These are phyloP conservation scores for Alternaria gaisen DNA, from an alignment of 2,329 filamentous ascomycete genomes.

Conservation along the genomic window DNA sequence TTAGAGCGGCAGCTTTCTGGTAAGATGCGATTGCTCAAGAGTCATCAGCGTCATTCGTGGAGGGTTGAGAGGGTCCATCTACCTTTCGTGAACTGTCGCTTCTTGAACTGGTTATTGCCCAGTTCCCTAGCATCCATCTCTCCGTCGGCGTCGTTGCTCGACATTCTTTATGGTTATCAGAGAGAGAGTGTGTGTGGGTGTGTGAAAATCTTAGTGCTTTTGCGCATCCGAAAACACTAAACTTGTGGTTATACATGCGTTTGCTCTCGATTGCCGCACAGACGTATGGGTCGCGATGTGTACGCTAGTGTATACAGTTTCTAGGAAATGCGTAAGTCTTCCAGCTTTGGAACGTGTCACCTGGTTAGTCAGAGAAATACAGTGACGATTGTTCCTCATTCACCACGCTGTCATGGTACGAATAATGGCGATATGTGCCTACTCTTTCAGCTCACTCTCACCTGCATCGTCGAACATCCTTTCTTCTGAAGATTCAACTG, in stretches of 20 bases:
- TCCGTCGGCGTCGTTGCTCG: neutral
- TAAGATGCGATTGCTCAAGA: too few relatives aligned
- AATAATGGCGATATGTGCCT: neutral
- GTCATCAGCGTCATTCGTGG: too few relatives aligned
- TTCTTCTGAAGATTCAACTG: neutral
- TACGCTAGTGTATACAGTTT: neutral
- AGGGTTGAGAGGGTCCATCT: neutral
- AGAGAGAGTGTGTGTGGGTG: too few relatives aligned
- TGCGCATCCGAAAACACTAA: neutral
- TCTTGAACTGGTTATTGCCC: neutral
- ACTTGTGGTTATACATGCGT: neutral
- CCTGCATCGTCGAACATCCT: neutral
- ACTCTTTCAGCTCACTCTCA: neutral
- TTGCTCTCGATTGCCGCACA: neutral
- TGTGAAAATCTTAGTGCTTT: neutral
- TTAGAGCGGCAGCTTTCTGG: too few relatives aligned
- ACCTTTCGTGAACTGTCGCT: neutral
- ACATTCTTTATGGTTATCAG: neutral
- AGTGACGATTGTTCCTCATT: neutral
- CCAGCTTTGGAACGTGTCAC: neutral
- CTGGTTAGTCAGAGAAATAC: neutral
- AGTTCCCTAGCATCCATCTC: neutral
- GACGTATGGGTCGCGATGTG: neutral
- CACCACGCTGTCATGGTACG: neutral
- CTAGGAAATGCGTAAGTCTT: neutral